These are phyloP conservation scores for Thermochaetoides dissita DNA, from an alignment of 2,329 filamentous ascomycete species.

Conservation along the genomic window DNA sequence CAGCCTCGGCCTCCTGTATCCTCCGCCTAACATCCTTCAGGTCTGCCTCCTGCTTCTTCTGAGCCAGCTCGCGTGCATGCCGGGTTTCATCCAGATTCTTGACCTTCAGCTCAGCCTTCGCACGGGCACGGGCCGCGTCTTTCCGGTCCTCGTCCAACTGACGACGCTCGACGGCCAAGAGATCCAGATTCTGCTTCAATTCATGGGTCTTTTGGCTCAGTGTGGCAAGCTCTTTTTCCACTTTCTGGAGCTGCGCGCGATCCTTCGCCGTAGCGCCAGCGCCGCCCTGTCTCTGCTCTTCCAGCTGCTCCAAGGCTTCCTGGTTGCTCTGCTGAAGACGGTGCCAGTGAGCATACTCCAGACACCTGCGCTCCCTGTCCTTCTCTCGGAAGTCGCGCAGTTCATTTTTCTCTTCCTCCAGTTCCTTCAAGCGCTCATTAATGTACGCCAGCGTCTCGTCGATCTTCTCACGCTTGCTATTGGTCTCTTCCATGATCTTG, in stretches of 20 bases:
- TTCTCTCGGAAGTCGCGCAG: slow-evolving; percentile 87
- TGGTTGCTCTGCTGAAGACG: slow-evolving; percentile 72
- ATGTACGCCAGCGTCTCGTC: slow-evolving; percentile 87
- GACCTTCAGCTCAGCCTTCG: slow-evolving; percentile 73
- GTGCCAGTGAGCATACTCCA: slow-evolving; percentile 90
- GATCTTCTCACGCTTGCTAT: slow-evolving; percentile 87
- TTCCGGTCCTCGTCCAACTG: slow-evolving; percentile 84
- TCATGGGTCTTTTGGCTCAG: slow-evolving; percentile 69
- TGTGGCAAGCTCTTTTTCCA: slow-evolving; percentile 63
- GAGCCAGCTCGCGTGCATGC: slow-evolving; percentile 59
- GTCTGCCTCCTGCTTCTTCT: slow-evolving; percentile 56
- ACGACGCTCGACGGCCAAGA: slow-evolving; percentile 68
- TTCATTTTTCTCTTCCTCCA: slow-evolving; percentile 96
- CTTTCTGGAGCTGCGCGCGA: slow-evolving; percentile 59
- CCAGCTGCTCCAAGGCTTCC: slow-evolving; percentile 66
- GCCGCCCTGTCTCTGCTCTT: slow-evolving; percentile 66
- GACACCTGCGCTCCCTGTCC: slow-evolving; percentile 76
- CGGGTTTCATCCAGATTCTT: slow-evolving; percentile 76
- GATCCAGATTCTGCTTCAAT: slow-evolving; percentile 67
- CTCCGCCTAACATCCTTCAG: slow-evolving; percentile 57
- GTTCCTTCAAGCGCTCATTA: slow-evolving; percentile 71
- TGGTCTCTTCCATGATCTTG: slow-evolving; percentile 94
- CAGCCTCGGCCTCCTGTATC: slow-evolving; percentile 61
- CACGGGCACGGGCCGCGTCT: slow-evolving; percentile 63
- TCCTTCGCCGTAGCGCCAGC: slow-evolving; percentile 75